Conservation (phyloP, 2,329 filamentous ascomycete genomes). For the Seiridium unicorne region DNA sequence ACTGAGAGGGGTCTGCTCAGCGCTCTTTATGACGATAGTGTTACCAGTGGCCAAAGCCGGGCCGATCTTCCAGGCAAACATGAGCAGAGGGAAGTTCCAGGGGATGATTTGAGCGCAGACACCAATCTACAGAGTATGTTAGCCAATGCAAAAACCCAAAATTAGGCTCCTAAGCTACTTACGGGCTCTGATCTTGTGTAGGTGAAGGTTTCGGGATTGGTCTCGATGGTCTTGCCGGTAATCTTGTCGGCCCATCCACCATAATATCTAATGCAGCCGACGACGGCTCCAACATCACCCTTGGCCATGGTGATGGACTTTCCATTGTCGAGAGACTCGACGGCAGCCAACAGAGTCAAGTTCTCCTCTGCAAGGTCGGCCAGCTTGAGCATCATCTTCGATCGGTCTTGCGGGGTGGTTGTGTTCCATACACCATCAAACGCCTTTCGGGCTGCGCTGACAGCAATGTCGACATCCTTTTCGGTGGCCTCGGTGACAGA, state of each 20-base stretch:
- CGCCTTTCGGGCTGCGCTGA: conserved; percentile 80
- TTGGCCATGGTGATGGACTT: conserved; percentile 77
- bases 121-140: conserved; percentile 18
- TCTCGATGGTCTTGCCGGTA: conserved; percentile 81
- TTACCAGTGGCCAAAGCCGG: conserved; percentile 73
- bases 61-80: conserved; percentile 81
- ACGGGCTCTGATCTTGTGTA: conserved; percentile 79
- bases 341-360: conserved; percentile 69
- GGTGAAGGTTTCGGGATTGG: conserved; percentile 74
- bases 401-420: conserved; percentile 68
- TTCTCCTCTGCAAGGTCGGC: conserved; percentile 81
- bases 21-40: conserved; percentile 70
- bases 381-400: conserved; percentile 69
- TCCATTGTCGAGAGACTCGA: conserved; percentile 87
- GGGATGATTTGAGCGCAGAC: conserved; percentile 69
- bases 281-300: conserved; percentile 68
- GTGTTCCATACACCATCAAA: conserved; percentile 73
- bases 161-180: conserved; percentile 24
- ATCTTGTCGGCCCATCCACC: conserved; percentile 93
- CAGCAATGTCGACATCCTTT: conserved; percentile 81
- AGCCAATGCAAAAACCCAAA: neutral
- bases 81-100: conserved; percentile 84
- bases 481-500: conserved; percentile 82
- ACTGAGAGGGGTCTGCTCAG: conserved; percentile 74
- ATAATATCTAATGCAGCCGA: conserved; percentile 78